phyloP scores from a whole-genome alignment of 2,329 filamentous ascomycete species.

The Grosmannia penicillata region DNA sequence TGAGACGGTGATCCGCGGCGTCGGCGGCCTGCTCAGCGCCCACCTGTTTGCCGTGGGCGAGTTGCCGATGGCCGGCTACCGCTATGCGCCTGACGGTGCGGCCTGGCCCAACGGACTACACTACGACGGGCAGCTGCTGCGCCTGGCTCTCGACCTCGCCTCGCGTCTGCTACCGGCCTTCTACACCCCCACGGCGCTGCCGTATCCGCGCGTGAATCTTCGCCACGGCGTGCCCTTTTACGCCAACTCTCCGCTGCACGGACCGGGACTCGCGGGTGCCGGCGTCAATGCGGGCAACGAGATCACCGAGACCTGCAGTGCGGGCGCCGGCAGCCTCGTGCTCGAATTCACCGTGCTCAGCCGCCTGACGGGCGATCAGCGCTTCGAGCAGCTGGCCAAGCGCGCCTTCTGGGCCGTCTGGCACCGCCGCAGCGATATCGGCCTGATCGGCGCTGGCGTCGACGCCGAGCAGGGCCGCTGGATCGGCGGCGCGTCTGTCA shows the following conservation, averaged over 20 bases:
- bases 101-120: constrained; percentile 60
- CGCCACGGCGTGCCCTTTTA: constrained; percentile 82
- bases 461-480: constrained; percentile 78
- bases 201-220: constrained; percentile 88
- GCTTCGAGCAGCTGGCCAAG: constrained; percentile 85
- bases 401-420: constrained; percentile 96
- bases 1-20: constrained; percentile 87
- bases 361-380: constrained; percentile 66
- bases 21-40: constrained; percentile 80
- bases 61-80: constrained; percentile 70
- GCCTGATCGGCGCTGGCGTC: constrained; percentile 79
- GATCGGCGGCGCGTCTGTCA: constrained; percentile 80
- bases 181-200: constrained; percentile 77
- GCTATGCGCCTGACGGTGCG: constrained; percentile 18
- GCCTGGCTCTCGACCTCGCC: constrained; percentile 77
- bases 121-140: constrained; percentile 80
- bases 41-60: constrained; percentile 89
- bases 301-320: constrained; percentile 91
- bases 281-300: constrained; percentile 33
- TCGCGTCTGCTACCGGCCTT: constrained; percentile 81
- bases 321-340: constrained; percentile 88
- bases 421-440: constrained; percentile 70
- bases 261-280: constrained; percentile 25
- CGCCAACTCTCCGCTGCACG: constrained; percentile 65
- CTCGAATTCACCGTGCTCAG: constrained; percentile 88